Percentiles rank a stretch among this genome's conserved stretches.
Conservation (phyloP, 1,284 basidiomycete species). For the Laetiporus sulphureus region DNA sequence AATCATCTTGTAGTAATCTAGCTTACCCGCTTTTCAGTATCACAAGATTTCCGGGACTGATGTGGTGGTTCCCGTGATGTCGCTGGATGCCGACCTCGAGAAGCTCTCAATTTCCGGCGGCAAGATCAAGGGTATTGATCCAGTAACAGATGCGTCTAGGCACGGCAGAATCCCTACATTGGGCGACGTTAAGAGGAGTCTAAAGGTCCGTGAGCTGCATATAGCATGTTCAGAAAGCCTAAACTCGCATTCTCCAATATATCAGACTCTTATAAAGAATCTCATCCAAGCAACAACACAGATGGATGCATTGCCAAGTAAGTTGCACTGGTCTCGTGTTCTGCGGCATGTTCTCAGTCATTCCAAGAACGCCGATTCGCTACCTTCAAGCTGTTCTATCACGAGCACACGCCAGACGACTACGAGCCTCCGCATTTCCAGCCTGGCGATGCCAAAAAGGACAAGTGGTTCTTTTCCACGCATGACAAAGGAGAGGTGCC, state of each 20-base stretch:
- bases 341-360: neutral
- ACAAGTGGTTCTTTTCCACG: constrained; percentile 74
- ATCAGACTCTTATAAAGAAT: constrained; percentile 60
- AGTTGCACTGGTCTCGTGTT: constrained; percentile 11
- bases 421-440: constrained; percentile 75
- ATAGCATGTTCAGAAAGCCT: neutral
- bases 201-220: constrained; percentile 42
- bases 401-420: constrained; percentile 63
- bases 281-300: constrained; percentile 68
- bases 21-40: too few species aligned
- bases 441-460: constrained; percentile 56
- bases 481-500: constrained; percentile 62
- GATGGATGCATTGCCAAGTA: constrained; percentile 74
- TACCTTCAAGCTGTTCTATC: constrained; percentile 80
- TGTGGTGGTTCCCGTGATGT: constrained; percentile 56
- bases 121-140: constrained; percentile 31
- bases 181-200: constrained; percentile 65
- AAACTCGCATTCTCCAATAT: neutral
- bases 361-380: constrained; percentile 65
- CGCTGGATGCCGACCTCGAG: constrained; percentile 49
- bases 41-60: constrained; percentile 51
- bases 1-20: too few species aligned
- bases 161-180: constrained; percentile 58
- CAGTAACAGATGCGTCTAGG: constrained; percentile 47
- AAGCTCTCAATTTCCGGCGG: constrained; percentile 39